Evolutionary conservation across 2,329 filamentous ascomycete genomes (phyloP).

Genomic region (Taxawa tesnikishii): DNA sequence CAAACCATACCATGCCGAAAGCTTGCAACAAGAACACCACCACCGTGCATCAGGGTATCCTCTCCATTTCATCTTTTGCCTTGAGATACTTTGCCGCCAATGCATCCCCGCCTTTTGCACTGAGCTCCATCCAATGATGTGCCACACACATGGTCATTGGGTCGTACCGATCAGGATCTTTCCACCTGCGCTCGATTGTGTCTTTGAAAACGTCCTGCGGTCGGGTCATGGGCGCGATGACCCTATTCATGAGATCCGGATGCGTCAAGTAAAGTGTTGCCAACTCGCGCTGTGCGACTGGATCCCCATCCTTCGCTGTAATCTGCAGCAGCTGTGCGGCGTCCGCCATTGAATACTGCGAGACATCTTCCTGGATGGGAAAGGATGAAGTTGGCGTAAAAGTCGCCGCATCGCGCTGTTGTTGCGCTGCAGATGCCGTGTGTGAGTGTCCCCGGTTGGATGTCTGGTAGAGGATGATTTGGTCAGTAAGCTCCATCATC

Average conservation of each 20-base stretch:
- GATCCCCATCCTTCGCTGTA: constrained; percentile 81
- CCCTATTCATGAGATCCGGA: constrained; percentile 68
- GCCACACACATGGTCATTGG: constrained; percentile 86
- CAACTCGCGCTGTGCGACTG: constrained; percentile 82
- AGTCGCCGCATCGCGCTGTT: constrained; percentile 18
- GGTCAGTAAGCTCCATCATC: constrained; percentile 65
- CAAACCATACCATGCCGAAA: too few relatives aligned
- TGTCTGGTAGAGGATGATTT: constrained; percentile 57
- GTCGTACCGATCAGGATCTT: constrained; percentile 57
- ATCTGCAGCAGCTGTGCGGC: constrained; percentile 85
- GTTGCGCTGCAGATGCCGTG: constrained; percentile 18
- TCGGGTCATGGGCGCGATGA: constrained; percentile 71
- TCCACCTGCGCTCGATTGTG: constrained; percentile 53
- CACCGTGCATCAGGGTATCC: constrained; percentile 42
- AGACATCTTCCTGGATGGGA: constrained; percentile 29
- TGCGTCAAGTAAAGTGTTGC: constrained; percentile 89
- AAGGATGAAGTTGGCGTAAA: constrained; percentile 16
- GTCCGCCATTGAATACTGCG: constrained; percentile 61
- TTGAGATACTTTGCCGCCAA: constrained; percentile 71
- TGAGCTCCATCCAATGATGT: constrained; percentile 93
- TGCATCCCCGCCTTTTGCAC: constrained; percentile 73
- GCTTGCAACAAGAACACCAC: too few relatives aligned
- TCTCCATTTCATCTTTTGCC: constrained; percentile 54
- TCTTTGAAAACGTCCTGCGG: constrained; percentile 85
- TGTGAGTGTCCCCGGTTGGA: constrained; percentile 40